Percentiles rank a stretch among this genome's conserved stretches.
phyloP scores from a whole-genome alignment of 2,329 filamentous ascomycete genomes.

The Phialophora macrospora region DNA sequence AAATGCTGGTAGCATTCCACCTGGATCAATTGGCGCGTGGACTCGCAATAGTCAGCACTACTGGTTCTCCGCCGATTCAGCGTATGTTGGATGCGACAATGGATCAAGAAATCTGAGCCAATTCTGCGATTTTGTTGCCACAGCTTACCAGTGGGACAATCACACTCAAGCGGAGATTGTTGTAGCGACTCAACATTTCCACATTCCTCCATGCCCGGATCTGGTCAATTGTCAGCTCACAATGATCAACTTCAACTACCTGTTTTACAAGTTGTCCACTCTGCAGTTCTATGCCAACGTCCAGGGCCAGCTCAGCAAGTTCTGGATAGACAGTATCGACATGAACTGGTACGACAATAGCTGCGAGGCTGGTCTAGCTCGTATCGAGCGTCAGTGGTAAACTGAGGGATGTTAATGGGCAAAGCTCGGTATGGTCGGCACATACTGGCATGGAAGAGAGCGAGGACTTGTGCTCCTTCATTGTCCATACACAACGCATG shows the following conservation, averaged over 20 bases:
- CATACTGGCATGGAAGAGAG: conserved; percentile 2
- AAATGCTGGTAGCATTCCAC: conserved; percentile 43
- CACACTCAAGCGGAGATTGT: conserved; percentile 43
- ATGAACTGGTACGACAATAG: conserved; percentile 58
- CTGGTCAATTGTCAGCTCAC: conserved; percentile 49
- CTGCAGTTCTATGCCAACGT: conserved; percentile 56
- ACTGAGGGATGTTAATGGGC: background rate
- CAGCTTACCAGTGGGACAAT: conserved; percentile 52
- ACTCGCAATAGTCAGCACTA: conserved; percentile 52
- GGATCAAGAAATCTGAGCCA: conserved; percentile 46
- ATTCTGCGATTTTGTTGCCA: conserved; percentile 49
- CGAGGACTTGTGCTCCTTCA: background rate
- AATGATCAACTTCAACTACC: conserved; percentile 49
- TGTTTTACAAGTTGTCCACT: conserved; percentile 52
- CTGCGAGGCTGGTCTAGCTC: conserved; percentile 51
- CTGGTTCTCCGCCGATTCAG: conserved; percentile 58
- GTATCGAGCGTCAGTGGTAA: conserved; percentile 15
- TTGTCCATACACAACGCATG: background rate
- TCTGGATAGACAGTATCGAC: conserved; percentile 55
- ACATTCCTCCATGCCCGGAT: conserved; percentile 50
- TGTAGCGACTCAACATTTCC: conserved; percentile 47
- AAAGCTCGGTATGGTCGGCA: background rate
- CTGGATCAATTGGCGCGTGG: conserved; percentile 54
- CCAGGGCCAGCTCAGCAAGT: conserved; percentile 48
- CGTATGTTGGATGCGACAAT: conserved; percentile 56